Evolutionary conservation across 2,329 filamentous ascomycete genomes (phyloP), one percentile per base, ranked within the genome.

Genomic region (Pestalotiopsis fici): DNA sequence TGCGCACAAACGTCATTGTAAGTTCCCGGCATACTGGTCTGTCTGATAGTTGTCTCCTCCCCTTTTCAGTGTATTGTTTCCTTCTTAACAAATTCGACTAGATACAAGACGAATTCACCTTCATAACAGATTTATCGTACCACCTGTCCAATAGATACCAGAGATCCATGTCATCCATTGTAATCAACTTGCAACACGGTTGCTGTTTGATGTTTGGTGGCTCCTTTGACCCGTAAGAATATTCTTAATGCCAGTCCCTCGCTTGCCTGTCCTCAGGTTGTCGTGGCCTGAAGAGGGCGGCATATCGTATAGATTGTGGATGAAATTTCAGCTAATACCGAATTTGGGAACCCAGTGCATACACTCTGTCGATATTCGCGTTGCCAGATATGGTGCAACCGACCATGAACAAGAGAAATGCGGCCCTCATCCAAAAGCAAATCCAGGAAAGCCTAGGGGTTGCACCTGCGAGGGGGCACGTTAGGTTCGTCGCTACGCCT

Each of bases 321-420:
- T 35, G n/a, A n/a, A n/a, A n/a, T n/a, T n/a, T 11, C 31, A 35
- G 31, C 31, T 35, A 35, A 35, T 35, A 7, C 31, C 31, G 31
- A 35, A 35, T 35, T 35, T 6, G 31, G 31, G 7, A 35, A 35
- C 15, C 1, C n/a, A 50, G 43, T n/a, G 92, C 93, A 23, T 98
- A 97, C 75, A 86, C 90, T 68, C 83, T 97, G 74, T 91, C 88
- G 39, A 87, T 97, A 68, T 90, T 87, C 43, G 90, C 93, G 0
- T 83, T 96, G 11, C 85, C 91, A 1, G 84, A 84, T 12, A 86
- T 93, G 70, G 82, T 96, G 67, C 90, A 91, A 69, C 88, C 92
- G 0, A 87, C 89, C 3, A 93, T 89, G 64, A 97, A 97, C 81
- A 92, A 92, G 77, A 89, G 93, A 69, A 96, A 95, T 77, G 89